Evolutionary conservation across 345 rosid genomes (phyloP), one percentile per base, ranked within the genome.

Genomic region (Eutrema yunnanense): DNA sequence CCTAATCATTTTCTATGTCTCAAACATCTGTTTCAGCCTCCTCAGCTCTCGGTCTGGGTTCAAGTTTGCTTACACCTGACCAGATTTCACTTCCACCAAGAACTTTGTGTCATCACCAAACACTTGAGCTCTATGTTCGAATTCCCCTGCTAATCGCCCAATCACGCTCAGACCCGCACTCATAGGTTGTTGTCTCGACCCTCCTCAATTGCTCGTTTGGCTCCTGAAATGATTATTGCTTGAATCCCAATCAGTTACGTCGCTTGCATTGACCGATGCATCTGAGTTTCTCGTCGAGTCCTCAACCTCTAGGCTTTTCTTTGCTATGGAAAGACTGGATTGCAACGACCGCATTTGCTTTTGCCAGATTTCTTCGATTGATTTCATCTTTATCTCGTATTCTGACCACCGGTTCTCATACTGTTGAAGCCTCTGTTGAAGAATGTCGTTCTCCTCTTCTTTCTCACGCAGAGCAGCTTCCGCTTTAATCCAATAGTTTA

Each of bases 291-390:
- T 85, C 49, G 79, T 85, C 0, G 98, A 90, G 81, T 85, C 93
- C 41, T 95, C 96, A 8, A 87, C 77, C 7, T 94, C 92, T 32
- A 95, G 85, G 84, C 99, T 92, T 86, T 86, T 92, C 87, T 92
- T 95, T 64, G 98, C 99, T 57, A 95, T 95, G 33, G 99, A 95
- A 40, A 95, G 94, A 53, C 98, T 92, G 22, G 98, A 95, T 54
- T 95, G 98, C 47, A 95, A 81, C 1, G 99, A 95, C 72, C 98
- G 75, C 99, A 92, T 95, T 84, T 95, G 98, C 75, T 95, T 95
- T 73, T 95, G 99, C 98, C 99, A 92, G 69, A 92, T 88, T 76
- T 95, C 98, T 77, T 92, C 99, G 98, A 95, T 95, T 64, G 99
- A 95, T 77, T 92, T 95, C 99, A 95, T 92, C 80, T 92, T 95